These are phyloP conservation scores for Cucurbita maxima DNA, from an alignment of 306 rosid species.

Conservation along the genomic window DNA sequence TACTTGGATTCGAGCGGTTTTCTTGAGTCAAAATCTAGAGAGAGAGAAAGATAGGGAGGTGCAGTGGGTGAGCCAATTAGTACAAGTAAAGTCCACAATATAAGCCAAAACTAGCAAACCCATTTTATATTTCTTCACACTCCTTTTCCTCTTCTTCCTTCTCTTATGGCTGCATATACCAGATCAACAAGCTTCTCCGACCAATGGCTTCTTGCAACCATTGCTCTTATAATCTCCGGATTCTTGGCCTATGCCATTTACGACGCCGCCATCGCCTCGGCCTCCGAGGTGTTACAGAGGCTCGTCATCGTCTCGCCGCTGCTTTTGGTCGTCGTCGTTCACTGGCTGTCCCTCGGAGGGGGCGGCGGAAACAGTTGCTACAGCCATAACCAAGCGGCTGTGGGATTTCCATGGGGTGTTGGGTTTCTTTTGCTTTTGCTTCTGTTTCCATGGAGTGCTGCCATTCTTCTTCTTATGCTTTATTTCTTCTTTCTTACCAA, in stretches of 20 bases:
- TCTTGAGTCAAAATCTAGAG: no score
- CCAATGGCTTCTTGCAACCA: constrained; percentile 2
- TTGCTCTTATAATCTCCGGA: not conserved
- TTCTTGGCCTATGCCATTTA: not conserved
- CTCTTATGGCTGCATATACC: not conserved
- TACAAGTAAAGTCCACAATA: not conserved
- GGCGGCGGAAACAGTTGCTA: not conserved
- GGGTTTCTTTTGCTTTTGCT: not conserved
- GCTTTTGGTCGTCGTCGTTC: not conserved
- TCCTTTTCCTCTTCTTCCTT: not conserved
- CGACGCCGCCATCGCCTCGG: not conserved
- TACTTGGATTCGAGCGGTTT: no score
- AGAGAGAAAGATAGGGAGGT: no score
- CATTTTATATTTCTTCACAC: not conserved
- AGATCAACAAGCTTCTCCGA: not conserved
- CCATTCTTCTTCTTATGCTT: not conserved
- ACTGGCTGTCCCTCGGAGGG: not conserved
- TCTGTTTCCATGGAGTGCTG: constrained; percentile 3
- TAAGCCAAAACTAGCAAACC: not conserved
- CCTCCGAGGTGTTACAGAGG: not conserved
- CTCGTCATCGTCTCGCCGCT: not conserved
- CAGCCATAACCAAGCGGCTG: not conserved
- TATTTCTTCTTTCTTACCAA: not conserved
- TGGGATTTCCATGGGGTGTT: not conserved
- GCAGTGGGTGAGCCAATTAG: no score